These are phyloP conservation scores for Anthoceros angustus DNA, from an alignment of 225 moss, liverwort and hornwort species.

Conservation along the genomic window DNA sequence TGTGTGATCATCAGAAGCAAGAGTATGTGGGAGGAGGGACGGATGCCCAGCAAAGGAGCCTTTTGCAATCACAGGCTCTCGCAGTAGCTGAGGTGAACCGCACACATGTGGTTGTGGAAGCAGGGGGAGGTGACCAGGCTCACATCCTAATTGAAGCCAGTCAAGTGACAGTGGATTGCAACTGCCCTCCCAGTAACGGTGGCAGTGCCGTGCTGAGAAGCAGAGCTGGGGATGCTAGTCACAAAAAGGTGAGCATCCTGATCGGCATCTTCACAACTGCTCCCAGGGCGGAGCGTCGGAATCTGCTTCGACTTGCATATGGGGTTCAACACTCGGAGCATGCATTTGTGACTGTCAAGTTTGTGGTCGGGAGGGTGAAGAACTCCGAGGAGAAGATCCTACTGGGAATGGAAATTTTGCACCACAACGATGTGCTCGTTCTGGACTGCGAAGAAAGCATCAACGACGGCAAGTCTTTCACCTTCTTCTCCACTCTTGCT, in stretches of 20 bases:
- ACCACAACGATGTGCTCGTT: conserved; percentile 36
- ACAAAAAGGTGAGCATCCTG: conserved; percentile 28
- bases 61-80: conserved; percentile 7
- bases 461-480: conserved; percentile 60
- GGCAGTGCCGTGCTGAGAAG: not conserved
- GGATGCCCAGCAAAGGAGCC: not conserved
- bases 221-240: conserved; percentile 10
- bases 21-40: not conserved
- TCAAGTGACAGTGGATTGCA: not conserved
- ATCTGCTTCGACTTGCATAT: conserved; percentile 49
- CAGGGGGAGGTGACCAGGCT: not conserved
- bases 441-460: conserved; percentile 51
- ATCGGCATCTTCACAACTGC: conserved; percentile 51
- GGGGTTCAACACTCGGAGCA: conserved; percentile 26
- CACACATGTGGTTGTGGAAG: not conserved
- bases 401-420: conserved; percentile 39
- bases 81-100: conserved; percentile 1
- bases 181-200: not conserved
- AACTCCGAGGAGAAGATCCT: conserved; percentile 16
- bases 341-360: conserved; percentile 30
- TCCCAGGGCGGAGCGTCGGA: conserved; percentile 38
- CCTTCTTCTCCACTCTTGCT: conserved; percentile 38
- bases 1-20: not conserved
- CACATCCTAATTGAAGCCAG: not conserved
- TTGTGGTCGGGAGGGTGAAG: conserved; percentile 33